These are phyloP conservation scores for Colletotrichum plurivorum DNA, from an alignment of 2,329 filamentous ascomycete genomes.

Conservation along the genomic window DNA sequence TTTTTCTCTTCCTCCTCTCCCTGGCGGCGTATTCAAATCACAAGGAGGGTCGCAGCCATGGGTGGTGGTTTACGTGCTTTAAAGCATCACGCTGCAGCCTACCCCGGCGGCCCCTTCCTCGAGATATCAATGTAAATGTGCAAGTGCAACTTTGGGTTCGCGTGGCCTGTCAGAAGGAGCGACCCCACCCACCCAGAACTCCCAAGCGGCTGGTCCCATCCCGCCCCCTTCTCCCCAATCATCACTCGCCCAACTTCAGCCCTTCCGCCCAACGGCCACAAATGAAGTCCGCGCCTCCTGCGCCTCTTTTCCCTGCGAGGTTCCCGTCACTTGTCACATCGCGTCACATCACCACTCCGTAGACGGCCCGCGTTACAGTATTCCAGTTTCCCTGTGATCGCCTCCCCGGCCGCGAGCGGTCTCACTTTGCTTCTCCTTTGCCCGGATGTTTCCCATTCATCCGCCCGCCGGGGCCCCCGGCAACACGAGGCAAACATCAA, in stretches of 20 bases:
- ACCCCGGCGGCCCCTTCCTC: not conserved
- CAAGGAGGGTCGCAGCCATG: not conserved
- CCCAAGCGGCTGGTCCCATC: conserved; percentile 6
- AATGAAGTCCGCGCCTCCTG: conserved; percentile 10
- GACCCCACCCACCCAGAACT: conserved; percentile 9
- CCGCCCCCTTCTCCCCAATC: not conserved
- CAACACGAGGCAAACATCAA: conserved; percentile 5
- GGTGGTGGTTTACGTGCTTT: not conserved
- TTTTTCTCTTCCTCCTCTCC: not conserved
- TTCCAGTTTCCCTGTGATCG: not conserved
- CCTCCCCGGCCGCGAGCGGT: not conserved
- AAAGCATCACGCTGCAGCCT: not conserved
- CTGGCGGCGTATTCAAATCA: not conserved
- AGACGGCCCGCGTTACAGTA: not conserved
- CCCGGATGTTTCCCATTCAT: not conserved
- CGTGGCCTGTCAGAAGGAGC: not conserved
- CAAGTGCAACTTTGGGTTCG: not conserved
- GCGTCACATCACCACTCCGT: conserved; percentile 8
- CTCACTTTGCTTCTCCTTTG: not conserved
- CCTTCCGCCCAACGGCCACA: not conserved
- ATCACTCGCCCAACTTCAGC: not conserved
- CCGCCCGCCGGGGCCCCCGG: not conserved
- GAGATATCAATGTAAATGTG: not conserved
- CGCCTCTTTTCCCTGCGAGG: conserved; percentile 28
- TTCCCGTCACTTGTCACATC: conserved; percentile 36